Base-by-base conservation (phyloP, 1,284 basidiomycete species). In the Naganishia sp. region DNA sequence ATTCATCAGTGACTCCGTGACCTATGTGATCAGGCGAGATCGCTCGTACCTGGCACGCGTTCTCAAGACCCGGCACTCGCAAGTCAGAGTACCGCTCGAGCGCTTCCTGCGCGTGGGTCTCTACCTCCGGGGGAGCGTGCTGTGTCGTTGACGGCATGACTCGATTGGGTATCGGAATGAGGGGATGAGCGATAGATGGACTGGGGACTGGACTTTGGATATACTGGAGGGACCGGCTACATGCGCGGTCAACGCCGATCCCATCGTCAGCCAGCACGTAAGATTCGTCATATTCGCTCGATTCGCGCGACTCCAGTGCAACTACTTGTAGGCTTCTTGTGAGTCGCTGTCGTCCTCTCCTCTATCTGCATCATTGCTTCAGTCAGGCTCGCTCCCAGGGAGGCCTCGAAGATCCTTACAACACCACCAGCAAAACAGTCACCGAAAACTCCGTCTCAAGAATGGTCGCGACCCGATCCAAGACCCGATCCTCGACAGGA, bases 381-480 rank as follows among this genome's bases (percentile, higher is more conserved):
- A 9, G 35, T 13, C 35, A 2, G 2, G 13, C 35, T 39, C 35
- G 35, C 35, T 2, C 35, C 7, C 35, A 39, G 13, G 3, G 13
- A 39, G 4, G 10, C 2, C 35, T 39, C 35, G 2, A 9, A 39
- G 13, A 9, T 9, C 13, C 35, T 39, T 2, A 3, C 7, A 46
- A 15, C 15, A 23, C 45, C 18, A n/a, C 17, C 45, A 18, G 9
- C 45, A 18, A 46, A 15, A 23, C 11, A 46, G 23, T 47, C 56
- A 39, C 21, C 51, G 1, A 5, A 28, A 11, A 6, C 25, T 42
- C 32, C 25, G 13, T 7, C 47, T 13, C 35, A 39, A 53, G 28
- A 21, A 66, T 66, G 65, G 57, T 62, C 41, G 58, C 65, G 18
- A 66, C 65, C 11, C 25, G 65, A 39, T 61, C 57, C n/a, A 61